Percentiles rank a stretch among this genome's conserved stretches.
Conservation (phyloP, 2,329 filamentous ascomycete genomes). For the Nigrospora oryzae region DNA sequence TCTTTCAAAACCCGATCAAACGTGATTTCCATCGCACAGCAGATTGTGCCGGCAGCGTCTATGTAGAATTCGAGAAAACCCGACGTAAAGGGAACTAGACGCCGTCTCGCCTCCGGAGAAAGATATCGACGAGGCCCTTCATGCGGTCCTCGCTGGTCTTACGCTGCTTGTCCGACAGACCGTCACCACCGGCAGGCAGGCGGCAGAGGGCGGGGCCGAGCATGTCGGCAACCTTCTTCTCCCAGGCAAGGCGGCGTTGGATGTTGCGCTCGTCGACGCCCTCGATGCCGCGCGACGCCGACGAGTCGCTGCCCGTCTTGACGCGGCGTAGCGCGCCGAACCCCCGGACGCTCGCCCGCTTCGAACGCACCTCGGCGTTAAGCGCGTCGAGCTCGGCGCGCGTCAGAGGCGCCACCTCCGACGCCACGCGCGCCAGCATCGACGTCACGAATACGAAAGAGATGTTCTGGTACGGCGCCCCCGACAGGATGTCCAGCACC, state of each 20-base stretch:
- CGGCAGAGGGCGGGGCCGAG: conserved; percentile 59
- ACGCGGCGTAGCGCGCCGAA: conserved; percentile 27
- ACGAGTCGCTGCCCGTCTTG: conserved; percentile 10
- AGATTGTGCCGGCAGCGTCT: too few relatives aligned
- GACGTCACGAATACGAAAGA: conserved; percentile 81
- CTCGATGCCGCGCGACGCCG: conserved; percentile 10
- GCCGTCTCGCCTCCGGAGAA: conserved; percentile 35
- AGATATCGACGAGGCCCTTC: conserved; percentile 60
- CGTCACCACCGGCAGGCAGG: conserved; percentile 16
- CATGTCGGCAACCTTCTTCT: conserved; percentile 54
- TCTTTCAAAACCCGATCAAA: too few relatives aligned
- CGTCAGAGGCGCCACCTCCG: conserved; percentile 28
- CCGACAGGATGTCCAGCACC: conserved; percentile 66
- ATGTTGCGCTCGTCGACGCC: conserved; percentile 28
- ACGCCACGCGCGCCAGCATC: conserved; percentile 52
- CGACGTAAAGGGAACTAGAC: neutral
- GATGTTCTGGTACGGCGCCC: conserved; percentile 72
- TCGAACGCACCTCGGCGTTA: conserved; percentile 4
- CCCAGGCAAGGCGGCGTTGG: conserved; percentile 48
- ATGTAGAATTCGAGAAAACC: too few relatives aligned
- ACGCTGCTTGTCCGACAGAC: conserved; percentile 42
- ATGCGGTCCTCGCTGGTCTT: conserved; percentile 55
- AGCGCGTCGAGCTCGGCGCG: neutral
- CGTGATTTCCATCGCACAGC: too few relatives aligned
- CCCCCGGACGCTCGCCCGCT: conserved; percentile 17